Base-by-base conservation (phyloP, 1,284 basidiomycete species). In the Pseudozyma sp. region DNA sequence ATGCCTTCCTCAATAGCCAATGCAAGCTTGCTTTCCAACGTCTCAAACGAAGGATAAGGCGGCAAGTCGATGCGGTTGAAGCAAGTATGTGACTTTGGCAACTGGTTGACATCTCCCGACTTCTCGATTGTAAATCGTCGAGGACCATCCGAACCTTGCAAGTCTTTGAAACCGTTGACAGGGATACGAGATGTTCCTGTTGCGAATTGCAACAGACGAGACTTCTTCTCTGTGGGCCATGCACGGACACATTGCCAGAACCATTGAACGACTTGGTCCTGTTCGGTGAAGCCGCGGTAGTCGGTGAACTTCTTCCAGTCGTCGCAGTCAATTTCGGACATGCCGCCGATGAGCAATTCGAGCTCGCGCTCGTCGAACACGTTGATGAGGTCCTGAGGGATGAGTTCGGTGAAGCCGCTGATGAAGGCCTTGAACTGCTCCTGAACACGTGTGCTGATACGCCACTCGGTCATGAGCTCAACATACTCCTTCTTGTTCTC, bases 401-500 rank as follows among this genome's bases (percentile, higher is more conserved):
- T 93, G 57, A 99, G 89, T 86, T 98, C 97, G 84, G 92, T 91
- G 85, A 99, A 92, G 43, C 97, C 97, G 64, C 91, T 91, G 91
- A 95, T 93, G 88, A 99, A 97, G 3, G 96, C 93, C 71, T 93
- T 91, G 83, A 97, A 96, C 87, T 99, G 97, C 76, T 94, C 94
- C 86, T 92, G 92, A 70, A 99, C 93, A 63, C 97, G 92, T 91
- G 78, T 92, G 91, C 85, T 66, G 67, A 98, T 97, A 77, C 96
- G 92, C 87, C 97, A 98, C 79, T 93, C 92, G 48, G 97, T 94
- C 60, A 98, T 92, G 36, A 90, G 88, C 86, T 97, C 94, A 62
- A 99, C 95, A 81, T 99, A 99, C 80, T 99, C 97, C 88, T 93
- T 94, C 90, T 99, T 99, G 90, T 99, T 99, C 58, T 93, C 92